Base-by-base conservation (phyloP, 169 alveolate species). In the Eimeria zaria region DNA sequence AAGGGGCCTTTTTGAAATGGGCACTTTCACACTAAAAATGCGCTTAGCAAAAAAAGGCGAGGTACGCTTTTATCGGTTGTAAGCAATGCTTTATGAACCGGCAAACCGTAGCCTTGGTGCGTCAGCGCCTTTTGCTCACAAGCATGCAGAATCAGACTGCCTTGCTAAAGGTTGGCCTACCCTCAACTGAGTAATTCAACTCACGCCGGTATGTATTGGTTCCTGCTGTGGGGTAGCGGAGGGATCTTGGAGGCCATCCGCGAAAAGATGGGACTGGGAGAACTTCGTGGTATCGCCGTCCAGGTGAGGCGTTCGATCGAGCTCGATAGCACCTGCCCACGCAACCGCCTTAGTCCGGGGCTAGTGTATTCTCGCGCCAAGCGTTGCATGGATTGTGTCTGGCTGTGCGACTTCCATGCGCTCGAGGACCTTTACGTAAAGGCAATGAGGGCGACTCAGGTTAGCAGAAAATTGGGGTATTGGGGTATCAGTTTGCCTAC, bases 221-320 rank as follows among this genome's bases (percentile, higher is more conserved):
- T 24, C 30, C 4, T 69, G 80, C 27, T 36, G 51, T 69, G 80
- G 80, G 51, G 1, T 11, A 69, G 80, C 16, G n/a, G 16, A 16
- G 6, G n/a, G 4, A 24, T 1, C 80, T 69, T n/a, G 18, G 6
- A 36, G 80, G 80, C 80, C n/a, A 14, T 51, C 46, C 2, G 7
- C 5, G 1, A 11, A 69, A 33, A 36, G 80, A 69, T 69, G 80
- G n/a, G 11, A 69, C 80, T 33, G 80, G 80, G n/a, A 69, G 46
- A 18, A 69, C 7, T 1, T 33, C 80, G n/a, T 69, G 80, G 80
- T 20, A 36, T 69, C n/a, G 51, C 14, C 1, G 1, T 18, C 46
- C 30, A 30, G 80, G 80, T 69, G 80, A 69, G 80, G n/a, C 80
- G 27, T 64, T 64, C 76, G 20, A 18, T n/a, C 46, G 48, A 69